Evolutionary conservation across 1,284 basidiomycete genomes (phyloP).

Genomic region (Inonotus hispidus): DNA sequence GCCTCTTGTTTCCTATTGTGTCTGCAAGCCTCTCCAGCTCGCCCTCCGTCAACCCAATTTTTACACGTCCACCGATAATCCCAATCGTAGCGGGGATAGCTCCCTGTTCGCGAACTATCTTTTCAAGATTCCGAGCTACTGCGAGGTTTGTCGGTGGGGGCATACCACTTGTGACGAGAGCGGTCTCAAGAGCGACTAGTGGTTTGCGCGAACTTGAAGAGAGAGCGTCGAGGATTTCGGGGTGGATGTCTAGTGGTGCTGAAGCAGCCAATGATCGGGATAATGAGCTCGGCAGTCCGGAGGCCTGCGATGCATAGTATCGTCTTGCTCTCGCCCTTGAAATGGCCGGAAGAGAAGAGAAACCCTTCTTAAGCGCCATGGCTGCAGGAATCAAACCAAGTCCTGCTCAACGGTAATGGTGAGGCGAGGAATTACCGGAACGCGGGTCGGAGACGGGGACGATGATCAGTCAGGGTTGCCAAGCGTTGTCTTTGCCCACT

Average conservation of each 20-base stretch:
- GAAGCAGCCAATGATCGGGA: background rate
- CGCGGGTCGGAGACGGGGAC: background rate
- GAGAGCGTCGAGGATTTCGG: constrained; percentile 78
- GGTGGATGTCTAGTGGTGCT: constrained; percentile 53
- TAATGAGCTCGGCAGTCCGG: background rate
- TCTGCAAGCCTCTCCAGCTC: constrained; percentile 76
- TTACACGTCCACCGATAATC: constrained; percentile 76
- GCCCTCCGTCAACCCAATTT: constrained; percentile 69
- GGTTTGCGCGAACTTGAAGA: constrained; percentile 44
- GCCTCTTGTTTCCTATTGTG: constrained; percentile 35
- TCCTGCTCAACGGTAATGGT: background rate
- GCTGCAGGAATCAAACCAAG: background rate
- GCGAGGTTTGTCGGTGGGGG: constrained; percentile 75
- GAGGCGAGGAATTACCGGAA: background rate
- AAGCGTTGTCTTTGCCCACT: background rate
- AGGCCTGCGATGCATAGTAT: background rate
- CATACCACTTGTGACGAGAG: constrained; percentile 91
- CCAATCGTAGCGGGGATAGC: constrained; percentile 90
- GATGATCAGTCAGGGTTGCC: background rate
- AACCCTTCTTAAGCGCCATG: background rate
- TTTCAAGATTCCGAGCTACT: constrained; percentile 71
- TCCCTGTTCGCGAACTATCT: constrained; percentile 71
- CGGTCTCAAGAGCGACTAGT: constrained; percentile 78
- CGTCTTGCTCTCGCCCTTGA: background rate
- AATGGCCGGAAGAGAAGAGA: background rate